phyloP scores from a whole-genome alignment of 192 early-diverging fungal species.

The Paraglomus occultum region DNA sequence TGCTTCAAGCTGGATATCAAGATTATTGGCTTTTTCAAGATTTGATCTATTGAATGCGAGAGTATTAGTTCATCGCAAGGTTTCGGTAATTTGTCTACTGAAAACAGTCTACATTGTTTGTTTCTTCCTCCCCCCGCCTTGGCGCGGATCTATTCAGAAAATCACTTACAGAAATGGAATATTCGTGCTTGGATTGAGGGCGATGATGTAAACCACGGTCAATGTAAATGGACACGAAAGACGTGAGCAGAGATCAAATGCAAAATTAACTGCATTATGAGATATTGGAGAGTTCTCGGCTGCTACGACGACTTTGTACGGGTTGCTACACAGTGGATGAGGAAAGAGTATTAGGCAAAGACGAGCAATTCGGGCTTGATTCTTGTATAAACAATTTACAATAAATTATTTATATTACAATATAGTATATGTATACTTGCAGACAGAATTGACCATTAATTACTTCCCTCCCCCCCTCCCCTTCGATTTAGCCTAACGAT shows the following conservation, averaged over 20 bases:
- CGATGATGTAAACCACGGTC: constrained; percentile 17
- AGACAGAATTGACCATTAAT: too few species aligned
- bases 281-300: constrained; percentile 13
- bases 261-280: constrained; percentile 20
- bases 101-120: neutral
- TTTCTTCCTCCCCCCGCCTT: neutral
- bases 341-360: too few species aligned
- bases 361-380: too few species aligned
- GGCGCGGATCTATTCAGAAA: too few species aligned
- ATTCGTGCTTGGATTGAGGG: constrained; percentile 24
- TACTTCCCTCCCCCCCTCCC: too few species aligned
- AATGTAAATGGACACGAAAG: constrained; percentile 11
- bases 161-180: constrained; percentile 30
- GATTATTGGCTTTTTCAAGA: constrained; percentile 28
- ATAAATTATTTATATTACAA: too few species aligned
- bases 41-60: constrained; percentile 8
- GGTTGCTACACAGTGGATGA: too few species aligned
- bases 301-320: constrained; percentile 25
- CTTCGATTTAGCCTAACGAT: too few species aligned
- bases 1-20: constrained; percentile 28
- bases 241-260: constrained; percentile 27
- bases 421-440: too few species aligned
- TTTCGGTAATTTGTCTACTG: neutral
- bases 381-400: too few species aligned
- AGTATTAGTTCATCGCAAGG: neutral